A percentile compares a stretch with the other conserved stretches of the same genome.
phyloP scores from a whole-genome alignment of 2,329 filamentous ascomycete species.

The Neonectria magnoliae region DNA sequence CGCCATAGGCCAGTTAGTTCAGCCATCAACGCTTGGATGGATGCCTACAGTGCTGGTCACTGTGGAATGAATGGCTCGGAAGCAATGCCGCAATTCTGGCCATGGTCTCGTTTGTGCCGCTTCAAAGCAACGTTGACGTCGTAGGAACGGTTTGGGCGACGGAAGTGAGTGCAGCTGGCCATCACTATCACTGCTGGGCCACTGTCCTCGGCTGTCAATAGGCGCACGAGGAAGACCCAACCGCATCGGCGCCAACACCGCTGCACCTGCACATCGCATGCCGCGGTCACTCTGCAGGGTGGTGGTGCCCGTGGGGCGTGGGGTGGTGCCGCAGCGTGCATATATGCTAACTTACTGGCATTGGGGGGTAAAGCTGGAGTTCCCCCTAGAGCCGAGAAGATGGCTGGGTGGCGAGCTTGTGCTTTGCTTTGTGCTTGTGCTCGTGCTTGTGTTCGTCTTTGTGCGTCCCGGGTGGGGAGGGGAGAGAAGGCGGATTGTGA shows the following conservation, averaged over 20 bases:
- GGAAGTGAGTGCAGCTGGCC: neutral
- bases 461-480: neutral
- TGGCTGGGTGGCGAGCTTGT: constrained; percentile 4
- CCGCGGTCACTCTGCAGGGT: constrained; percentile 19
- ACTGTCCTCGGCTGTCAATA: neutral
- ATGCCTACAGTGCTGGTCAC: neutral
- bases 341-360: neutral
- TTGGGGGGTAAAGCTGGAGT: constrained; percentile 13
- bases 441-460: constrained; percentile 9
- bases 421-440: neutral
- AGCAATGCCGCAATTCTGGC: neutral
- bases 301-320: constrained; percentile 26
- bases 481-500: neutral
- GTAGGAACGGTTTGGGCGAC: neutral
- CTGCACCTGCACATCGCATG: constrained; percentile 1
- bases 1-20: neutral
- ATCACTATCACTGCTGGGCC: neutral
- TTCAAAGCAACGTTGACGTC: neutral
- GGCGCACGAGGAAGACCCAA: neutral
- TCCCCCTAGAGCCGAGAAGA: constrained; percentile 9
- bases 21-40: constrained; percentile 5
- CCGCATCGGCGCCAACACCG: neutral
- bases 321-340: constrained; percentile 29
- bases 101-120: neutral
- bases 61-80: neutral